These are phyloP conservation scores for Talaromyces nanjingensis DNA, from an alignment of 495 filamentous ascomycete genomes.

Conservation along the genomic window DNA sequence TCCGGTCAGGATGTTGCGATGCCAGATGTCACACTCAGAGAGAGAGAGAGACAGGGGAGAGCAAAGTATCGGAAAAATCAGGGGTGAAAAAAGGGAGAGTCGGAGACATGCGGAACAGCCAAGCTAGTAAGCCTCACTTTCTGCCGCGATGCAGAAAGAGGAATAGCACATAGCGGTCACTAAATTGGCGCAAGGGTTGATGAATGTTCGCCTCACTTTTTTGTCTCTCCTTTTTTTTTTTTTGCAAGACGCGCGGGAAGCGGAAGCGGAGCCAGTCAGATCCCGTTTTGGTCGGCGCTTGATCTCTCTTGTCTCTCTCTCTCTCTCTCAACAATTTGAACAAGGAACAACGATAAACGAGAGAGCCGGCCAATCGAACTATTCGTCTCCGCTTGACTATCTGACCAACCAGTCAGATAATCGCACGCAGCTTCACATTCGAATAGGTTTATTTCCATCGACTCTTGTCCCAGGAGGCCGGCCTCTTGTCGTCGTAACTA, in stretches of 20 bases:
- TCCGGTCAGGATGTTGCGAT: neutral
- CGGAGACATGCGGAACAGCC: neutral
- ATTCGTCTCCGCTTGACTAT: neutral
- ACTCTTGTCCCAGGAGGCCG: constrained; percentile 43
- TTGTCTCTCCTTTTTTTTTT: neutral
- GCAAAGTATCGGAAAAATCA: constrained; percentile 3
- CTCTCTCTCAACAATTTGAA: neutral
- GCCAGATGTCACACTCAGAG: neutral
- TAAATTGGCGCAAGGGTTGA: constrained; percentile 1
- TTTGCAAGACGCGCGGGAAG: constrained; percentile 6
- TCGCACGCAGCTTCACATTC: neutral
- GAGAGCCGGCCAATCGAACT: neutral
- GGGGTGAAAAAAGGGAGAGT: neutral
- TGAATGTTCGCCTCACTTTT: constrained; percentile 8
- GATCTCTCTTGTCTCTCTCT: neutral
- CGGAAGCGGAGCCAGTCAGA: constrained; percentile 8
- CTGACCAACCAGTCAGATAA: neutral
- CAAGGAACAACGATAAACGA: neutral
- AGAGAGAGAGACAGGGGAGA: neutral
- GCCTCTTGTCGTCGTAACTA: constrained; percentile 41
- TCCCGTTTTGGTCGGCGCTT: constrained; percentile 1
- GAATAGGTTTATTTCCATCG: constrained; percentile 37
- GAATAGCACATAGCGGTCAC: neutral
- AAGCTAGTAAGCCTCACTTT: constrained; percentile 5
- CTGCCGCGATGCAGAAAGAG: neutral